Conservation (phyloP, 2,329 filamentous ascomycete genomes). For the Colletotrichum magnum region DNA sequence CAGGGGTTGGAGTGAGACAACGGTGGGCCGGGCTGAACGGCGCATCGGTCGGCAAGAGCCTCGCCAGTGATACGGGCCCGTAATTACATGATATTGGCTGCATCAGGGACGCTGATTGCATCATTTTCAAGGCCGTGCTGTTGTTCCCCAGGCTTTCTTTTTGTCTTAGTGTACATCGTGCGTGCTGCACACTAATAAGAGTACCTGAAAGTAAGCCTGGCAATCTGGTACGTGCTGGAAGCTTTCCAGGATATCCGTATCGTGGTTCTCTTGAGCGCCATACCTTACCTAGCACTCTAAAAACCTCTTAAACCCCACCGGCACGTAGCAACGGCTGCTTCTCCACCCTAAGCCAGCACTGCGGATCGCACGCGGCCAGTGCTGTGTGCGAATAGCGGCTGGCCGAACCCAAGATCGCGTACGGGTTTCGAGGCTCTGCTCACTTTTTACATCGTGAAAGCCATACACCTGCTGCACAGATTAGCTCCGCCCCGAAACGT, state of each 20-base stretch:
- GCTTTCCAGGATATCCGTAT: constrained; percentile 18
- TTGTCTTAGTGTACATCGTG: constrained; percentile 4
- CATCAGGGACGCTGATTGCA: constrained; percentile 35
- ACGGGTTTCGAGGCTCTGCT: background rate
- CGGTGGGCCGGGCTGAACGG: constrained; percentile 41
- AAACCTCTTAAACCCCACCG: background rate
- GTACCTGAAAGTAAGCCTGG: constrained; percentile 5
- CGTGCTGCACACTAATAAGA: constrained; percentile 10
- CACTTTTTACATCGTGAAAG: background rate
- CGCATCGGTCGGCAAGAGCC: constrained; percentile 43
- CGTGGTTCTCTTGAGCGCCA: constrained; percentile 1
- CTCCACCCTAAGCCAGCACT: background rate
- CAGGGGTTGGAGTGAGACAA: constrained; percentile 42
- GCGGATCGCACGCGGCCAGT: constrained; percentile 18
- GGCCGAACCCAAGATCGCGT: background rate
- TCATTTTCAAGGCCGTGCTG: constrained; percentile 36
- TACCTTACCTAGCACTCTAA: constrained; percentile 1
- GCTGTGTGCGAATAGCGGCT: background rate
- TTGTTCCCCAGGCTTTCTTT: constrained; percentile 32
- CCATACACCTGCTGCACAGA: background rate
- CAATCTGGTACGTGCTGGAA: background rate
- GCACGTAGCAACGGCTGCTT: background rate
- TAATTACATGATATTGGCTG: constrained; percentile 40
- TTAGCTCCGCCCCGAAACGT: no score
- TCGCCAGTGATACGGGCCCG: constrained; percentile 37